These are phyloP conservation scores for Crepidotus variabilis DNA, from an alignment of 768 basidiomycete species.

Conservation along the genomic window DNA sequence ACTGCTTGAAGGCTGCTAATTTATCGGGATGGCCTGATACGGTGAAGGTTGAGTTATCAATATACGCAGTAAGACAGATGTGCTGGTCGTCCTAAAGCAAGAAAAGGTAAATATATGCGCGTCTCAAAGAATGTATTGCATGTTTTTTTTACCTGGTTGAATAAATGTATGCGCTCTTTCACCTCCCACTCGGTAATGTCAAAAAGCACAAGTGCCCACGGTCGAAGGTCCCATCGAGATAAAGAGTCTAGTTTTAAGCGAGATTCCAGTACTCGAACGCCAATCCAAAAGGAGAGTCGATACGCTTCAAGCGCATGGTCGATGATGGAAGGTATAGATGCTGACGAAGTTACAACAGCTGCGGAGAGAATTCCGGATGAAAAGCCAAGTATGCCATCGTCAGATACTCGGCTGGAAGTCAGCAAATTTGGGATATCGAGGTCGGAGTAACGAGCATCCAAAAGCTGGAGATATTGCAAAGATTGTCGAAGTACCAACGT, in stretches of 20 bases:
- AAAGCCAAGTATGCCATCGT: slow-evolving; percentile 43
- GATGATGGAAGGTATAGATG: slow-evolving; percentile 36
- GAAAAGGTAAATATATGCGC: slow-evolving; percentile 5
- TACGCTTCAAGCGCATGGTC: slow-evolving; percentile 41
- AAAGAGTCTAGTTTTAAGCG: slow-evolving; percentile 19
- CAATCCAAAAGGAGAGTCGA: slow-evolving; percentile 51
- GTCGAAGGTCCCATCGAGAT: slow-evolving; percentile 13
- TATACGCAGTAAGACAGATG: slow-evolving; percentile 48
- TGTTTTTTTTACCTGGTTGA: slow-evolving; percentile 19
- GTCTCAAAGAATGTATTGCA: background rate
- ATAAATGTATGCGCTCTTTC: slow-evolving; percentile 17
- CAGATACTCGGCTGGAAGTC: slow-evolving; percentile 27
- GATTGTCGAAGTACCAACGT: slow-evolving; percentile 48
- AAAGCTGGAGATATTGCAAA: slow-evolving; percentile 44
- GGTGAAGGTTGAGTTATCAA: slow-evolving; percentile 45
- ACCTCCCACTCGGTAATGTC: slow-evolving; percentile 20
- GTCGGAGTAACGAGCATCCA: slow-evolving; percentile 7
- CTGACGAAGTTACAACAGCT: slow-evolving; percentile 45
- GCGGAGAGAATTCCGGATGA: slow-evolving; percentile 58
- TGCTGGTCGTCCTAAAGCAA: slow-evolving; percentile 12
- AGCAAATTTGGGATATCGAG: slow-evolving; percentile 25
- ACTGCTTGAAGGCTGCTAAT: slow-evolving; percentile 38
- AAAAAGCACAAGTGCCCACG: slow-evolving; percentile 46
- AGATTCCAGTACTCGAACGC: slow-evolving; percentile 39
- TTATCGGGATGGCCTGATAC: slow-evolving; percentile 56